A percentile compares a stretch with the other conserved stretches of the same genome.
Conservation (phyloP, 2,329 filamentous ascomycete species). For the Penicillium capsulatum region DNA sequence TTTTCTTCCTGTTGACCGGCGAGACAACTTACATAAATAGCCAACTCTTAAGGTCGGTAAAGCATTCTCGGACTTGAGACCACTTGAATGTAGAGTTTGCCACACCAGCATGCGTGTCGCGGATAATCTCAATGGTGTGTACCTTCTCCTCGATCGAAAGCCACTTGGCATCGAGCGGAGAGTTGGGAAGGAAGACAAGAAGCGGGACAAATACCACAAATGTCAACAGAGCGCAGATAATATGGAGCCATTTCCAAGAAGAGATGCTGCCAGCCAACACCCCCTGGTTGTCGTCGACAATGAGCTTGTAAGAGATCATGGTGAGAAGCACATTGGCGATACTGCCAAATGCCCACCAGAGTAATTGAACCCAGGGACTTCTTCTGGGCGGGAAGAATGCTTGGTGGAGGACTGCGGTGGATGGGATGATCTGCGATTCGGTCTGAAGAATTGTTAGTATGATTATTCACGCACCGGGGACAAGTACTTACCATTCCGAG, state of each 20-base stretch:
- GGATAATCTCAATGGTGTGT: slow-evolving; percentile 9
- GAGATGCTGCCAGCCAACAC: slow-evolving; percentile 4
- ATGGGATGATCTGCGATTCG: slow-evolving; percentile 26
- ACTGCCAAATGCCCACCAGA: slow-evolving; percentile 29
- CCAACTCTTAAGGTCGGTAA: slow-evolving; percentile 7
- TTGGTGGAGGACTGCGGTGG: slow-evolving; percentile 28
- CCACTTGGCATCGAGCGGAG: slow-evolving; percentile 8
- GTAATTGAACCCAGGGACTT: slow-evolving; percentile 28
- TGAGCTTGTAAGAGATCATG: slow-evolving; percentile 28
- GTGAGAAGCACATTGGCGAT: slow-evolving; percentile 28
- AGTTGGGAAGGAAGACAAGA: slow-evolving; percentile 7
- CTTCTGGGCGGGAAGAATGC: slow-evolving; percentile 28
- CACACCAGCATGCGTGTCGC: slow-evolving; percentile 5
- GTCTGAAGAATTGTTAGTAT: slow-evolving; percentile 12
- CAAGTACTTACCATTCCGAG: slow-evolving; percentile 8
- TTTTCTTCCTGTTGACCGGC: too few relatives aligned
- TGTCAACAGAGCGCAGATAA: slow-evolving; percentile 6
- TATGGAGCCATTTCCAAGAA: slow-evolving; percentile 11
- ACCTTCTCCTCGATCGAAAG: slow-evolving; percentile 8
- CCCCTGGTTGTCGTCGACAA: slow-evolving; percentile 2
- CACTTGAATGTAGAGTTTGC: slow-evolving; percentile 7
- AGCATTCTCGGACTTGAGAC: slow-evolving; percentile 6
- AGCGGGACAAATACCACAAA: slow-evolving; percentile 7
- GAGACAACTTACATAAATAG: slow-evolving; percentile 6
- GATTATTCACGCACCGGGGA: too few relatives aligned